These are phyloP conservation scores for Lipomyces lipofer DNA, from an alignment of 805 yeast genomes.

Conservation along the genomic window DNA sequence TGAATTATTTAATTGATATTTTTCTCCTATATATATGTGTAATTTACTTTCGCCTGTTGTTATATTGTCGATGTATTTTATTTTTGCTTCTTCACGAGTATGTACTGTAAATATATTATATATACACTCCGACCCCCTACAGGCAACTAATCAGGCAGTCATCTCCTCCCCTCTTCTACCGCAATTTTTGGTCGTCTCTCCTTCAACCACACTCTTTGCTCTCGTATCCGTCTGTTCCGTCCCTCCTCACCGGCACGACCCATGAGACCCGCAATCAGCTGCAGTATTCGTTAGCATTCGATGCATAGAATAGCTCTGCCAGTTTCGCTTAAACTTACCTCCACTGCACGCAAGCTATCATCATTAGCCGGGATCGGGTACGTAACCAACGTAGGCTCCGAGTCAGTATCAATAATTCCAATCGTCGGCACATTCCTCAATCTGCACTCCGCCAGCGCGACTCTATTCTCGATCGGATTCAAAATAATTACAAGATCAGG, in stretches of 20 bases:
- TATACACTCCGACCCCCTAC: too few relatives aligned
- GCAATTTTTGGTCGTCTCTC: too few relatives aligned
- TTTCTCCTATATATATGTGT: too few relatives aligned
- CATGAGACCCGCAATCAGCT: conserved; percentile 75
- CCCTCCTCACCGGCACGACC: conserved; percentile 86
- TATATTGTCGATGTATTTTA: too few relatives aligned
- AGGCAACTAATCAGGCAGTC: too few relatives aligned
- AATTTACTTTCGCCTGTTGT: too few relatives aligned
- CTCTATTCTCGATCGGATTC: conserved; percentile 84
- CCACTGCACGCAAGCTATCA: conserved; percentile 79
- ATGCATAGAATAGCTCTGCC: neutral
- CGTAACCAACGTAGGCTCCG: conserved; percentile 84
- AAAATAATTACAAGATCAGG: conserved; percentile 87
- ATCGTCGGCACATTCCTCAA: conserved; percentile 85
- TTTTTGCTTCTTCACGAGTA: too few relatives aligned
- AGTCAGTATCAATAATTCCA: conserved; percentile 91
- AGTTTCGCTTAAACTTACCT: conserved; percentile 40
- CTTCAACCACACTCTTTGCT: neutral
- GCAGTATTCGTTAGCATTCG: too few relatives aligned
- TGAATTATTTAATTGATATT: too few relatives aligned
- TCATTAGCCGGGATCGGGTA: conserved; percentile 97
- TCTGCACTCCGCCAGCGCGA: conserved; percentile 77
- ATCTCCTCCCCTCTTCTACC: too few relatives aligned
- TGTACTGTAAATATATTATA: too few relatives aligned
- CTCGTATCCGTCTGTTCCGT: neutral